Base-by-base conservation (phyloP, 169 alveolate genomes). In the Plasmodium vivax region DNA sequence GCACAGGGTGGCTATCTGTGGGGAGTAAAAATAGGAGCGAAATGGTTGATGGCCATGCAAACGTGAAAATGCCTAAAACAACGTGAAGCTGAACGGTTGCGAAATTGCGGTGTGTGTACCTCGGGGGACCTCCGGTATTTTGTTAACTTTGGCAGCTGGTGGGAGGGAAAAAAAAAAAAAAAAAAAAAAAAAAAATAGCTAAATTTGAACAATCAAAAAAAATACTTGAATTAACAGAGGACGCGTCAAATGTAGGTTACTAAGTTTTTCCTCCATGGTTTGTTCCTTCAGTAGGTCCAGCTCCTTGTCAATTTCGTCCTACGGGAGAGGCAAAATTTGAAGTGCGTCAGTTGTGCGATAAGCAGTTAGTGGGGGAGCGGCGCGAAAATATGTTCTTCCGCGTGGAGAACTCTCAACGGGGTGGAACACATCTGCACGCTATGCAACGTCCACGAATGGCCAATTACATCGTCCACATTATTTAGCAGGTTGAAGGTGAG, bases 251-350 rank as follows among this genome's bases (percentile, higher is more conserved):
- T 36, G 36, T 7, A 23, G 41, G 7, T 90, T 90, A 90, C 94
- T 79, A 4, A 90, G 45, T 90, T 90, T 90, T 90, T 90, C 94
- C 41, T 90, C 85, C 91, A 80, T 41, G 88, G 85, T 80, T 51
- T 80, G 88, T 27, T 90, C 94, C 51, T 90, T 90, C 27, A 90
- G 85, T 68, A 81, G 82, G 73, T 81, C 82, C 16, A 90, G 91
- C 72, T 90, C 94, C 68, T 90, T 90, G 27, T 90, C 91, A 9
- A 90, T 90, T 90, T 90, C 94, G 47, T 90, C 93, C 93, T 85
- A 23, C 23, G 68, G 75, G 14, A 16, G 80, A 30, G 41, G 68
- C 45, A 80, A 45, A 3, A 45, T 27, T 27, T 16, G 58, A 47
- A 80, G n/a, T 41, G 32, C 34, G 12, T 27, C 9, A 83, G 41